Evolutionary conservation across 2,329 filamentous ascomycete genomes (phyloP).

Genomic region (Elsinoe ampelina): DNA sequence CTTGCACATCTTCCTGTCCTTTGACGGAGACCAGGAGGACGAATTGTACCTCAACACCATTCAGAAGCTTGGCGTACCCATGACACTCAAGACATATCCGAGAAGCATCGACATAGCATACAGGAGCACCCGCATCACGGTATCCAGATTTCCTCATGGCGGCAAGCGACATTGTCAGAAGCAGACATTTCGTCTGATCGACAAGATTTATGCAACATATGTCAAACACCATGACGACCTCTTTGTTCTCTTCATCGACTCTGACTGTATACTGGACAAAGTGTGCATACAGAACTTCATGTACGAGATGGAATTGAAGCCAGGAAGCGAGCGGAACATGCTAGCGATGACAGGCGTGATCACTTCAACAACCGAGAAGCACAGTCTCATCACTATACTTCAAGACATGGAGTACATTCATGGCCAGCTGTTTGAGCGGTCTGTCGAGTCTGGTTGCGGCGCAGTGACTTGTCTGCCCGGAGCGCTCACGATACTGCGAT

Average conservation of each 20-base stretch:
- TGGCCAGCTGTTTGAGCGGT: slow-evolving; percentile 90
- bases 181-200: slow-evolving; percentile 82
- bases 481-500: slow-evolving; percentile 88
- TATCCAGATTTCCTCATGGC: slow-evolving; percentile 86
- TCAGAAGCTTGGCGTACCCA: slow-evolving; percentile 70
- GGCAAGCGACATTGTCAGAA: slow-evolving; percentile 94
- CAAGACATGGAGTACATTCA: slow-evolving; percentile 99
- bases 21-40: slow-evolving; percentile 82
- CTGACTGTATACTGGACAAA: slow-evolving; percentile 86
- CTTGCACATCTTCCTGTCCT: slow-evolving; percentile 90
- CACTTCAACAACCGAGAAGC: slow-evolving; percentile 81
- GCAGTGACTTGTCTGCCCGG: slow-evolving; percentile 91
- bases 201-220: slow-evolving; percentile 83
- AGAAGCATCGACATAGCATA: slow-evolving; percentile 86
- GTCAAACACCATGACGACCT: slow-evolving; percentile 80
- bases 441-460: slow-evolving; percentile 88
- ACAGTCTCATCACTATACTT: slow-evolving; percentile 80
- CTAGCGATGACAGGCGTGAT: slow-evolving; percentile 97
- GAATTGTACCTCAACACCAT: slow-evolving; percentile 83
- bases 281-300: slow-evolving; percentile 95
- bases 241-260: slow-evolving; percentile 95
- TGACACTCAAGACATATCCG: slow-evolving; percentile 68
- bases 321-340: slow-evolving; percentile 85
- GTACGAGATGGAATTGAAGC: slow-evolving; percentile 96
- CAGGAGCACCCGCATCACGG: slow-evolving; percentile 70